A percentile compares a stretch with the other conserved stretches of the same genome.
Evolutionary conservation across 2,329 filamentous ascomycete genomes (phyloP).

Genomic region (Diplodia seriata): DNA sequence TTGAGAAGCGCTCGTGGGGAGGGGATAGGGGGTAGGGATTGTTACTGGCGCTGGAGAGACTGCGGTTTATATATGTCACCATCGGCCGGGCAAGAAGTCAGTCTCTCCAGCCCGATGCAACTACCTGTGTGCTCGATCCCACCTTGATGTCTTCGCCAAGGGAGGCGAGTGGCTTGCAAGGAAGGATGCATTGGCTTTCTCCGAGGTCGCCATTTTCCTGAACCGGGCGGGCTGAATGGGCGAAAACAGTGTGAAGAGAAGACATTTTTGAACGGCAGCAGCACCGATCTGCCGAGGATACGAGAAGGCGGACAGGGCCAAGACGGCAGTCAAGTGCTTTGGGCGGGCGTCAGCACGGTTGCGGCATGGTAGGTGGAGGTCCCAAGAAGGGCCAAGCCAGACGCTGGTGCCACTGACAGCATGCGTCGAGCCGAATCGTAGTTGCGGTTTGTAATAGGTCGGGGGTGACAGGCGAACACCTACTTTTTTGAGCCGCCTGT

Average conservation of each 20-base stretch:
- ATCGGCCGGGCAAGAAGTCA: not conserved
- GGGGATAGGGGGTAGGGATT: not conserved
- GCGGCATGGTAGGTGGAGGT: constrained; percentile 22
- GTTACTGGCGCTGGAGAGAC: not conserved
- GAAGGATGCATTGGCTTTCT: not conserved
- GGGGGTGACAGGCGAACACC: too few species aligned
- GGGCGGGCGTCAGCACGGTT: constrained; percentile 13
- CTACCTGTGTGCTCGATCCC: not conserved
- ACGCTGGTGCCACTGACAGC: not conserved
- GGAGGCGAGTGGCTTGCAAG: not conserved
- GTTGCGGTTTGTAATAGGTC: constrained; percentile 2
- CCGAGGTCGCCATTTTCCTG: not conserved
- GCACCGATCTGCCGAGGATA: not conserved
- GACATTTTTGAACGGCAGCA: not conserved
- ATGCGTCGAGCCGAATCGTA: not conserved
- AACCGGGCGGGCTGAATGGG: not conserved
- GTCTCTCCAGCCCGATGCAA: not conserved
- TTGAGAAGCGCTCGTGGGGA: not conserved
- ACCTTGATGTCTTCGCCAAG: constrained; percentile 25
- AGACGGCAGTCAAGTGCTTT: not conserved
- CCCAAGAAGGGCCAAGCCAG: constrained; percentile 25
- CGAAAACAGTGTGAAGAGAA: not conserved
- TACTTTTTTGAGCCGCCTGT: not conserved
- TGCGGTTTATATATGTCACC: constrained; percentile 6
- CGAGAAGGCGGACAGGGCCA: not conserved